Evolutionary conservation across 345 rosid species (phyloP).

Genomic region (Ceriops zippeliana): DNA sequence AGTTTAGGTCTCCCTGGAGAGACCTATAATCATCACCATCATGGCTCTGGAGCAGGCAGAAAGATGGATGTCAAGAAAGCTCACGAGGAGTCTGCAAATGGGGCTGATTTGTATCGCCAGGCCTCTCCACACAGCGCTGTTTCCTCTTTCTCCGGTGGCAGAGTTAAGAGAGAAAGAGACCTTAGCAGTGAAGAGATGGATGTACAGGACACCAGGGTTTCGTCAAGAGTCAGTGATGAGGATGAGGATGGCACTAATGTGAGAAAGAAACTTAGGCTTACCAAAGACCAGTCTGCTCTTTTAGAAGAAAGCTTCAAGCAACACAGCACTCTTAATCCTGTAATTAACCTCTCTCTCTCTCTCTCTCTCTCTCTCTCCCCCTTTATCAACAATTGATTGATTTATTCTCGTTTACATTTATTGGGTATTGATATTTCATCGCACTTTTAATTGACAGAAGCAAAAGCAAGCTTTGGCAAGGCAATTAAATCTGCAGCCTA

Average conservation of each 20-base stretch:
- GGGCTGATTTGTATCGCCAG: conserved; percentile 39
- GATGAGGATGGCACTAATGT: conserved; percentile 51
- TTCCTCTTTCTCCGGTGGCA: conserved; percentile 29
- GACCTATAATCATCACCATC: background rate
- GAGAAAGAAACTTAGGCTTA: conserved; percentile 56
- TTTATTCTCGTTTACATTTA: background rate
- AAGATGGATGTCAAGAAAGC: conserved; percentile 24
- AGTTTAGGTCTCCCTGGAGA: conserved; percentile 17
- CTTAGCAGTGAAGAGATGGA: conserved; percentile 33
- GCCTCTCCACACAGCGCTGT: conserved; percentile 43
- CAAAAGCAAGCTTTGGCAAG: conserved; percentile 66
- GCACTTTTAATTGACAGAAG: conserved; percentile 36
- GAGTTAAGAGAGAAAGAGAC: conserved; percentile 47
- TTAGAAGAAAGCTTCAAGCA: conserved; percentile 52
- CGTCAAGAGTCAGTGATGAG: conserved; percentile 26
- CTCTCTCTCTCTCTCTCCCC: background rate
- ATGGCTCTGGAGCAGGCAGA: background rate
- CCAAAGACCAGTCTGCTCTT: conserved; percentile 45
- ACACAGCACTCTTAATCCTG: conserved; percentile 57
- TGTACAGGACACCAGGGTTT: conserved; percentile 19
- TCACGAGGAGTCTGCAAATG: conserved; percentile 11
- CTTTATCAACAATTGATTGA: background rate
- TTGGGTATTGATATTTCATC: background rate
- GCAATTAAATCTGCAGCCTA: conserved; percentile 74
- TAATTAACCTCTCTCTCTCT: conserved; percentile 16